phyloP scores from a whole-genome alignment of 2,329 filamentous ascomycete genomes.

The Penicillium concentricum region DNA sequence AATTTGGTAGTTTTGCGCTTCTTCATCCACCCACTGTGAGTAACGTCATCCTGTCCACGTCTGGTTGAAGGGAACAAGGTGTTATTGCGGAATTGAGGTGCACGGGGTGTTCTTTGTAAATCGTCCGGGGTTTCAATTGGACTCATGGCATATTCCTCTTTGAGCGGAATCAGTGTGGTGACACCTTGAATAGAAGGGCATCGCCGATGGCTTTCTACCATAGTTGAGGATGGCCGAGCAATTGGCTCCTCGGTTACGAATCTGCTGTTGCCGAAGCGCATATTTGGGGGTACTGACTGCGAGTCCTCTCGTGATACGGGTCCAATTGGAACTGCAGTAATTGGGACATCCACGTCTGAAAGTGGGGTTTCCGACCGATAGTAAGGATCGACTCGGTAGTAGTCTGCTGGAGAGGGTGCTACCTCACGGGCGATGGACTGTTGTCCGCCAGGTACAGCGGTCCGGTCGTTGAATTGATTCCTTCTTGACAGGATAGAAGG shows the following conservation, averaged over 20 bases:
- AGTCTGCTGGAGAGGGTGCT: constrained; percentile 53
- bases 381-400: constrained; percentile 51
- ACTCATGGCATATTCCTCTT: constrained; percentile 23
- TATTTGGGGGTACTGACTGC: constrained; percentile 90
- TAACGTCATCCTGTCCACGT: constrained; percentile 47
- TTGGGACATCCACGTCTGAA: constrained; percentile 84
- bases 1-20: constrained; percentile 83
- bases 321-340: constrained; percentile 69
- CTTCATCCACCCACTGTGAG: constrained; percentile 85
- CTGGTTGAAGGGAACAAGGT: not conserved
- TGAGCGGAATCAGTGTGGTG: constrained; percentile 26
- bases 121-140: constrained; percentile 37
- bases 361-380: constrained; percentile 76
- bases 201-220: constrained; percentile 38
- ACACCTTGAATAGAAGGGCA: constrained; percentile 22
- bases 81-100: constrained; percentile 17
- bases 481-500: constrained; percentile 24
- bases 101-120: constrained; percentile 22
- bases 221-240: constrained; percentile 45
- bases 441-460: not conserved
- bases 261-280: constrained; percentile 66
- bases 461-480: not conserved
- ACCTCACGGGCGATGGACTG: not conserved
- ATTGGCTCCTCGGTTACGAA: constrained; percentile 43
- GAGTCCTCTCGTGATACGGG: constrained; percentile 76